These are phyloP conservation scores for Eucalyptus sp. DNA, from an alignment of 345 rosid genomes.

Conservation along the genomic window DNA sequence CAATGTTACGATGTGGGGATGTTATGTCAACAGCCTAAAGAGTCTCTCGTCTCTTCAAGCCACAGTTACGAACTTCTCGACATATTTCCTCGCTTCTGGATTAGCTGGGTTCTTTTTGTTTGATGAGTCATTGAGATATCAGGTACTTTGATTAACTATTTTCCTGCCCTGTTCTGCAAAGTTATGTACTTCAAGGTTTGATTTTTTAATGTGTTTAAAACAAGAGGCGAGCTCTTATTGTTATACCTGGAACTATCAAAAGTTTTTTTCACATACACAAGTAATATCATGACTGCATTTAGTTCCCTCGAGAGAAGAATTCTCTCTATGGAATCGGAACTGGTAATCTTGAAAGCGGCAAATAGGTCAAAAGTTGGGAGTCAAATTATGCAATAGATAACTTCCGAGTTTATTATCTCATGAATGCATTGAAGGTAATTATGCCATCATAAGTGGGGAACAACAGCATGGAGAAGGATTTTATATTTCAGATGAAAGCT, in stretches of 20 bases:
- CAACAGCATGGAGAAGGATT: not conserved
- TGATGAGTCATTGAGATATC: slow-evolving; percentile 38
- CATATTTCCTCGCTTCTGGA: slow-evolving; percentile 17
- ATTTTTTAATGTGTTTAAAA: not conserved
- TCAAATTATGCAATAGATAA: not conserved
- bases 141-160: slow-evolving; percentile 17
- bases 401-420: not conserved
- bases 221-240: not conserved
- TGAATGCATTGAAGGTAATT: not conserved
- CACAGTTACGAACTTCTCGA: too few species aligned
- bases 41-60: too few species aligned
- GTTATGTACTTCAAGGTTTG: not conserved
- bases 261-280: not conserved
- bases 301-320: not conserved
- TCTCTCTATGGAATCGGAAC: not conserved
- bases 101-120: slow-evolving; percentile 75
- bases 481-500: not conserved
- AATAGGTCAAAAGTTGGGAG: not conserved
- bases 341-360: not conserved
- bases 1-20: too few species aligned
- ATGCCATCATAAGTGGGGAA: not conserved
- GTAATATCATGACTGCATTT: not conserved
- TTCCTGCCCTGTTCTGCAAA: not conserved
- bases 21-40: too few species aligned
- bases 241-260: not conserved